phyloP scores from a whole-genome alignment of 805 yeast species.

The Nakazawaea wickerhamii region DNA sequence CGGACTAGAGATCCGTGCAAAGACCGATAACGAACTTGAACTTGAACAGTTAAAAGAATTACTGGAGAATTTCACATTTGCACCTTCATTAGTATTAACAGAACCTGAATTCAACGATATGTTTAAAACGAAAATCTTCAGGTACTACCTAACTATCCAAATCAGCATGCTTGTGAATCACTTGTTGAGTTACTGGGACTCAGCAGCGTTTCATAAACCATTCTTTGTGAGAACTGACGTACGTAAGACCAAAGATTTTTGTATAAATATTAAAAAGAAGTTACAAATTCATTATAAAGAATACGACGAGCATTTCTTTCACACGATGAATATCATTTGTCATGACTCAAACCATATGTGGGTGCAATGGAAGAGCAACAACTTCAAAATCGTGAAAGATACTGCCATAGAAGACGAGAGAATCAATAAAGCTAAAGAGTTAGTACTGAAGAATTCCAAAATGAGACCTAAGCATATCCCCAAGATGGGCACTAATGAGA shows the following conservation, averaged over 20 bases:
- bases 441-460: constrained; percentile 6
- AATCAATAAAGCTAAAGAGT: constrained; percentile 1
- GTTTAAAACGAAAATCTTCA: constrained; percentile 1
- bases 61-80: neutral
- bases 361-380: constrained; percentile 7
- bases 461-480: constrained; percentile 7
- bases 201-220: neutral
- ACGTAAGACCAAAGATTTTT: constrained; percentile 7
- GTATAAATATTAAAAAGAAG: neutral
- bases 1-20: neutral
- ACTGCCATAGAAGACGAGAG: neutral
- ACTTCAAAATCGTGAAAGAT: constrained; percentile 3
- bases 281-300: constrained; percentile 8
- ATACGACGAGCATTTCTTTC: constrained; percentile 6
- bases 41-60: neutral
- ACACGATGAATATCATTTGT: constrained; percentile 1
- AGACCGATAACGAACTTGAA: neutral
- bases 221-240: neutral
- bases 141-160: constrained; percentile 1
- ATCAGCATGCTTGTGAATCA: constrained; percentile 4
- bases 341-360: constrained; percentile 6
- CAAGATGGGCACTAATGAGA: constrained; percentile 10
- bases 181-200: neutral
- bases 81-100: neutral
- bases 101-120: neutral